Base-by-base conservation (phyloP, 2,329 filamentous ascomycete species). In the Pyrenochaeta sp. region DNA sequence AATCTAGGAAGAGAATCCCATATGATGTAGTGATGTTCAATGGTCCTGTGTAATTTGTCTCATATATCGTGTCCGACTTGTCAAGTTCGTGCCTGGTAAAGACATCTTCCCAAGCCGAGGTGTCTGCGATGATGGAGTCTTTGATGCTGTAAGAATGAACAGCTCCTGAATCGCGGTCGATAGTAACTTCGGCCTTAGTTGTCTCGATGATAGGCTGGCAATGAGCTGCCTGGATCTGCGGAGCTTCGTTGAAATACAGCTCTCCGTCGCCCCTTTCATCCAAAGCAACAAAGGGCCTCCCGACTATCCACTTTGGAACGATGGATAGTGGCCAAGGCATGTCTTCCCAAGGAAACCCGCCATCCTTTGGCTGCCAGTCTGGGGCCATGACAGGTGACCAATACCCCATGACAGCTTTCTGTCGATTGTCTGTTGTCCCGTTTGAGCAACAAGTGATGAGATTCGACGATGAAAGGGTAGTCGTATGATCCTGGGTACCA, bases 151-250 rank as follows among this genome's bases (percentile, higher is more conserved):
- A 44, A 4, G 41, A 47, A 7, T 44, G 23, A 3, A 61, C 29
- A 3, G 15, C 22, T 11, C 40, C 40, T 3, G 38, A 45, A 1
- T 35, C 11, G 20, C 22, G 17, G 21, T 58, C 45, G 4, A 59
- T 26, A 8, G 31, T 20, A 4, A 60, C 43, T 8, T 19, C 34
- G 3, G 51, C 52, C 8, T 53, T 44, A 10, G 47, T 38, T 3
- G 34, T 41, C 22, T 58, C 58, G 9, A 57, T 48, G 19, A 56
- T 32, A 5, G 51, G 53, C 13, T 23, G 24, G 21, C 51, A 57
- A 2, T 35, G 48, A 14, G 52, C 50, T n/a, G 53, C 51, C 31
- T 59, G 48, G 10, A 53, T 10, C n/a, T 15, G 19, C 1, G 48
- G 55, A 9, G 14, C 11, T 14, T 55, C 29, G 14, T 48, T 29